Evolutionary conservation across 192 early-diverging fungal genomes (phyloP).

Genomic region (Backusella psychrophila): DNA sequence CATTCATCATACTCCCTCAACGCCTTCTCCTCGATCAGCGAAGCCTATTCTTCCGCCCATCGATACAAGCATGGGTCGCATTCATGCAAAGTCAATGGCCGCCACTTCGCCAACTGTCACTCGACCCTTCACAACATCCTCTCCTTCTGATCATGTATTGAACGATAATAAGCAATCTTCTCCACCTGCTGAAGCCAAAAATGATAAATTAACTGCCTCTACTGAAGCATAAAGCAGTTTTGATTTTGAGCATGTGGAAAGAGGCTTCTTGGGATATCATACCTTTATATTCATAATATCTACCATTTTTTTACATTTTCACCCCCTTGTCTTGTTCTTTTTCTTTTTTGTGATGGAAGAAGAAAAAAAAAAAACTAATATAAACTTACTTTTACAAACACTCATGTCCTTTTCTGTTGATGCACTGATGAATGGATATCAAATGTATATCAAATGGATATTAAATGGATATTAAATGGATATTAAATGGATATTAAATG

Average conservation of each 20-base stretch:
- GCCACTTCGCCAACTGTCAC: not conserved
- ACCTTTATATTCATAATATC: not conserved
- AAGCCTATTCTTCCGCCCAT: constrained; percentile 35
- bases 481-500: no score
- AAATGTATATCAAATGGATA: no score
- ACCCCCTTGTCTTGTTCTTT: not conserved
- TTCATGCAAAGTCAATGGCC: not conserved
- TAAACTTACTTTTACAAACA: not conserved
- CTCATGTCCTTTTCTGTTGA: no score
- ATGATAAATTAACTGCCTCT: not conserved
- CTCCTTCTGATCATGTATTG: not conserved
- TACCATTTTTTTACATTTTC: not conserved
- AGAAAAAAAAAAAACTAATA: not conserved
- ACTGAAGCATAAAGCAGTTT: not conserved
- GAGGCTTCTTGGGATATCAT: not conserved
- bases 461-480: no score
- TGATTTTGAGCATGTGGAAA: not conserved
- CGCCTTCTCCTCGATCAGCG: constrained; percentile 29
- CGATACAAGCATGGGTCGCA: constrained; percentile 29
- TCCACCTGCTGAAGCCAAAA: not conserved
- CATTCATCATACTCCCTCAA: not conserved
- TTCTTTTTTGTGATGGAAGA: not conserved
- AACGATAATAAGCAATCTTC: not conserved
- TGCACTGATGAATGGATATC: not conserved
- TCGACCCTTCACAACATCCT: not conserved